Base-by-base conservation (phyloP, 306 rosid genomes). In the Prunus fruticosa region DNA sequence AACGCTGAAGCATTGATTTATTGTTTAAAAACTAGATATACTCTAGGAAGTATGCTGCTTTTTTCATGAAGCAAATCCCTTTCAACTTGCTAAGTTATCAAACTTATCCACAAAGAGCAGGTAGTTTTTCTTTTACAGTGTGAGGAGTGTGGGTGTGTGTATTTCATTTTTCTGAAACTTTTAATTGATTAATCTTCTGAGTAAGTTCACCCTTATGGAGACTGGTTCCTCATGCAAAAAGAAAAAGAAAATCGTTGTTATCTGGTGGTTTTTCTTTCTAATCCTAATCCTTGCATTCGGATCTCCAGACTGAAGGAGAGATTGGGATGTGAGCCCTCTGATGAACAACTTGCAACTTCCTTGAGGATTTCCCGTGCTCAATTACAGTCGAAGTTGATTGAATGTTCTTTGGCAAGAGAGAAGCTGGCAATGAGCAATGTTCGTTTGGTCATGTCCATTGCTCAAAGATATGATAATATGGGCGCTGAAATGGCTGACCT, bases 401-500 rank as follows among this genome's bases (percentile, higher is more conserved):
- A 95, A 81, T 82, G 93, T 76, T 62, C 87, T 79, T 80, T 95
- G 82, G 99, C 99, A 19, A 92, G 96, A 83, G 97, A 95, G 85
- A 89, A 86, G 83, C 76, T 95, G 82, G 87, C 97, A 27, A 92
- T 95, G 99, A 90, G 97, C 86, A 95, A 95, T 74, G 93, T 95
- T 79, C 99, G 99, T 60, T 79, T 95, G 67, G 99, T 92, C 67
- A 83, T 88, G 91, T 95, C 97, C 52, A 89, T 95, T 83, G 99
- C 99, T 74, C 97, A 89, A 79, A 95, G 85, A 91, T 95, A 92
- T 79, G 97, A 95, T 69, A 89, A 92, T 53, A 75, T 89, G 88
- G 97, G 99, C 38, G 90, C 97, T 69, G 97, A 92, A 84, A 90
- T 92, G 97, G 90, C 88, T 49, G 99, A 95, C 85, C 97, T 95